Evolutionary conservation across 2,329 filamentous ascomycete genomes (phyloP), one percentile per base, ranked within the genome.

Genomic region (Purpureocillium lavendulum): DNA sequence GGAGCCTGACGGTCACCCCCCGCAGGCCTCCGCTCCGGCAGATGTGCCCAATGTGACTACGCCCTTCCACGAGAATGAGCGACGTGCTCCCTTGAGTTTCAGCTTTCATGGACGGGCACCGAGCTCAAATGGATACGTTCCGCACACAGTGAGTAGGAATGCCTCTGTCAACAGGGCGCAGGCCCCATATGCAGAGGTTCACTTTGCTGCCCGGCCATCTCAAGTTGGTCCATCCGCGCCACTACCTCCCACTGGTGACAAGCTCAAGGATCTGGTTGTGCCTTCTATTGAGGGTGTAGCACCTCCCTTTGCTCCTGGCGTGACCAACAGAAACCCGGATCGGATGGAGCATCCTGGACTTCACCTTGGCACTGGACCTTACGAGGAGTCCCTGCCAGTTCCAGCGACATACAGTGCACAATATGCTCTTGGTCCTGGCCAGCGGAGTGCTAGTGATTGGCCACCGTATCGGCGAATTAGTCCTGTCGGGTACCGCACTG

Each of bases 51-150:
- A 21, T 15, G 4, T 7, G 13, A 36, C 4, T n/a, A 30, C 15
- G 15, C 30, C 30, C 9, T 24, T 12, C 15, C 9, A 6, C 21
- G 16, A 13, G 8, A 28, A 16, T 31, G 33, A 36, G 15, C 39
- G 13, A 11, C 32, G 21, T 11, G 13, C 40, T 12, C 35, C 13
- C 12, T 4, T 21, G 11, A 13, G n/a, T 15, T 44, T 43, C 31
- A 39, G 40, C 18, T 49, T 49, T 3, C 39, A 46, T 44, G 47
- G 46, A 26, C 35, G 35, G 14, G 28, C 50, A 30, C 52, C 54
- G 17, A 44, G 41, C 33, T 45, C 50, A 44, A 55, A 56, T 36
- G 53, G 54, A 17, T 56, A 56, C 45, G 51, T 57, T 38, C 30
- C 37, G 12, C 41, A 41, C 6, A 13, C 29, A 5, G 11, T 12